Evolutionary conservation across 495 filamentous ascomycete genomes (phyloP).

Genomic region (Aspergillus diversus): DNA sequence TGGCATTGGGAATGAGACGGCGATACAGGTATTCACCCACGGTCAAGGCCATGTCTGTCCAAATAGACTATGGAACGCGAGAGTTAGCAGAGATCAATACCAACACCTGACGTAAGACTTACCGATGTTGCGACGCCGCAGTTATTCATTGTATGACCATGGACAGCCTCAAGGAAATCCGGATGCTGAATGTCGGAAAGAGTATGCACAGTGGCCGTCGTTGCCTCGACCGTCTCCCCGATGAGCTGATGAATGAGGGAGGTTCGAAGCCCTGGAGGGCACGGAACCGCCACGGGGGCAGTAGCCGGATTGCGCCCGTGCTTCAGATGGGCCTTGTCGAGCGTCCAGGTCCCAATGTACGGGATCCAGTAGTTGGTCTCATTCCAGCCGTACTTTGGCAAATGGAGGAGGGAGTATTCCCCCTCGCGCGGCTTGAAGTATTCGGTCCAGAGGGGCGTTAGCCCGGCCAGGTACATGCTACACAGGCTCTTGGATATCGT

Average conservation of each 20-base stretch:
- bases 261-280: conserved; percentile 18
- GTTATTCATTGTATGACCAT: conserved; percentile 42
- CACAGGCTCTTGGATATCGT: conserved; percentile 56
- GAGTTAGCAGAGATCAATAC: background rate
- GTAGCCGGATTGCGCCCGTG: background rate
- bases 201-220: conserved; percentile 27
- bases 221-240: conserved; percentile 25
- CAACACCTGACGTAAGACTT: conserved; percentile 10
- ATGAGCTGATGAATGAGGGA: conserved; percentile 30
- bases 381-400: conserved; percentile 22
- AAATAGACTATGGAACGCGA: conserved; percentile 16
- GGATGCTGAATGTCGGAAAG: conserved; percentile 35
- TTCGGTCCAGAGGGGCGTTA: conserved; percentile 68
- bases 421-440: conserved; percentile 27
- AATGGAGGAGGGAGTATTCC: background rate
- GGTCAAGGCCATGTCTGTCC: conserved; percentile 13
- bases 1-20: conserved; percentile 21
- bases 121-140: conserved; percentile 41
- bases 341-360: conserved; percentile 37
- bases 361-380: conserved; percentile 38
- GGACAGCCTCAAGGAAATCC: conserved; percentile 31
- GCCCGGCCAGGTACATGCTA: conserved; percentile 58
- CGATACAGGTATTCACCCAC: conserved; percentile 21
- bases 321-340: conserved; percentile 33
- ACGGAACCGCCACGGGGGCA: background rate